Conservation (phyloP, 306 rosid genomes). For the Dalbergia cultrata region DNA sequence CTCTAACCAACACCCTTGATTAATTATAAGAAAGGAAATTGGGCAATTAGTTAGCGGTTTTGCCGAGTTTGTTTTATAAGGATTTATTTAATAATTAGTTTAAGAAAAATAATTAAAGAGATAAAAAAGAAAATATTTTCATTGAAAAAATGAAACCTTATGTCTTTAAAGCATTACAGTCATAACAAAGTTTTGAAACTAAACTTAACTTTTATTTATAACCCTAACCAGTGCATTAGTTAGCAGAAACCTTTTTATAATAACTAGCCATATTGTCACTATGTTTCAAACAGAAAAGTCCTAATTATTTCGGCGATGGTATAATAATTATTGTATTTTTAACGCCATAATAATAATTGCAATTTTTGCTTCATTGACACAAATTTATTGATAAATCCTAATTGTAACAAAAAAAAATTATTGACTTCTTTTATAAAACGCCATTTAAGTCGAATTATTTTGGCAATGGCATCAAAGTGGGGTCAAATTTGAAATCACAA, state of each 20-base stretch:
- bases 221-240: too few relatives aligned
- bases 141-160: too few relatives aligned
- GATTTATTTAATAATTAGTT: too few relatives aligned
- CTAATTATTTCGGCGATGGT: background rate
- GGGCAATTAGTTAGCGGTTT: background rate
- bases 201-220: too few relatives aligned
- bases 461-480: slow-evolving; percentile 2
- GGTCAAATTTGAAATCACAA: slow-evolving; percentile 8
- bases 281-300: background rate
- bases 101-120: too few relatives aligned
- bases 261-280: slow-evolving; percentile 1
- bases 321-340: background rate
- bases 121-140: too few relatives aligned
- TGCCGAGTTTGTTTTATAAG: too few relatives aligned
- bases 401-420: too few relatives aligned
- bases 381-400: too few relatives aligned
- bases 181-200: too few relatives aligned
- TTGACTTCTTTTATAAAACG: background rate
- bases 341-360: background rate
- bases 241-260: too few relatives aligned
- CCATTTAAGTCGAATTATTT: background rate
- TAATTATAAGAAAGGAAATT: background rate
- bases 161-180: too few relatives aligned
- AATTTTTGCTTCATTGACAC: background rate
- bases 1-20: slow-evolving; percentile 9